A percentile compares a stretch with the other conserved stretches of the same genome.
These are phyloP conservation scores for Pseudophaeomoniella oleicola DNA, from an alignment of 2,329 filamentous ascomycete genomes.

Conservation along the genomic window DNA sequence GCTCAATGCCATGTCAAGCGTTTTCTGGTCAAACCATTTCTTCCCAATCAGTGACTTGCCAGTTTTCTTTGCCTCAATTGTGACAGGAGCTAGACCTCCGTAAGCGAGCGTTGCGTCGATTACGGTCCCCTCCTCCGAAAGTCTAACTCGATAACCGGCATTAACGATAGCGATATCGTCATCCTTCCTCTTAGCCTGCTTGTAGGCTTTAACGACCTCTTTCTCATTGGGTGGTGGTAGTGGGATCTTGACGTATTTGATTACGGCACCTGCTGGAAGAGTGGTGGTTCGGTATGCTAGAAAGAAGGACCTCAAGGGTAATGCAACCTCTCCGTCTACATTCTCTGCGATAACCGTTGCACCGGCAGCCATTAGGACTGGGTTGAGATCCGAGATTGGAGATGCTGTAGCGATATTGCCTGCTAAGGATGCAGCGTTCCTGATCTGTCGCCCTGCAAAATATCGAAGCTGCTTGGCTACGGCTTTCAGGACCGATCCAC, in stretches of 20 bases:
- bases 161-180: constrained; percentile 90
- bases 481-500: constrained; percentile 59
- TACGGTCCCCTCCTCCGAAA: constrained; percentile 50
- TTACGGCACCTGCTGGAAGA: constrained; percentile 57
- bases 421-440: constrained; percentile 76
- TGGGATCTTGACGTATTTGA: constrained; percentile 64
- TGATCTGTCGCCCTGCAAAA: constrained; percentile 79
- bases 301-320: constrained; percentile 74
- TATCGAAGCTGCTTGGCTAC: constrained; percentile 76
- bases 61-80: constrained; percentile 58
- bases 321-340: constrained; percentile 48
- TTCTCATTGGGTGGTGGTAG: constrained; percentile 48
- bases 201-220: constrained; percentile 71
- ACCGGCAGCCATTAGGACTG: constrained; percentile 67
- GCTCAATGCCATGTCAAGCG: constrained; percentile 66
- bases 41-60: constrained; percentile 55
- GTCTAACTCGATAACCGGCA: constrained; percentile 53
- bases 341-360: constrained; percentile 61
- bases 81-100: constrained; percentile 76
- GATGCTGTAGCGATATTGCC: constrained; percentile 78
- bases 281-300: constrained; percentile 68
- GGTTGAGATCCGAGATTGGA: constrained; percentile 80
- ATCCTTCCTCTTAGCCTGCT: constrained; percentile 81
- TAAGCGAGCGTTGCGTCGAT: constrained; percentile 61
- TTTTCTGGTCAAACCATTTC: constrained; percentile 56